These are phyloP conservation scores for Spatholobus suberectus DNA, from an alignment of 306 rosid genomes.

Conservation along the genomic window DNA sequence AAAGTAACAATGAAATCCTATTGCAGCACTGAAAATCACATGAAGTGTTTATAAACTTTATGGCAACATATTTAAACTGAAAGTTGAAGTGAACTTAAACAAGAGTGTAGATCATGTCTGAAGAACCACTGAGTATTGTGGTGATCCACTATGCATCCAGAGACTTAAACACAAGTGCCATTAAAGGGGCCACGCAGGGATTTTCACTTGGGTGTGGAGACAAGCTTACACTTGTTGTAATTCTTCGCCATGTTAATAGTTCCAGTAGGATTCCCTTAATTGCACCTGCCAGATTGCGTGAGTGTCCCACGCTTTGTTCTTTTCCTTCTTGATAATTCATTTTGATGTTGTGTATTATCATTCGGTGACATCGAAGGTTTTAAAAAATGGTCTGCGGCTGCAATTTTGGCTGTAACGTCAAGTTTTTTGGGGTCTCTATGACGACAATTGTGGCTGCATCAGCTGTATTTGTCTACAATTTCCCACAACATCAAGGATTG, in stretches of 20 bases:
- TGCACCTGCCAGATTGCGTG: conserved; percentile 49
- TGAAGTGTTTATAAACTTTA: neutral
- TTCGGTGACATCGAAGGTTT: too few relatives aligned
- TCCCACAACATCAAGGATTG: neutral
- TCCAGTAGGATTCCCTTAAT: conserved; percentile 59
- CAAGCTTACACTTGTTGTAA: conserved; percentile 60
- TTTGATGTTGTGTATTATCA: neutral
- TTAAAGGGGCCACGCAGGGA: conserved; percentile 52
- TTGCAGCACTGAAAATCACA: conserved; percentile 6
- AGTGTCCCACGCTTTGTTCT: conserved; percentile 29
- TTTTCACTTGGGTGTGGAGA: conserved; percentile 63
- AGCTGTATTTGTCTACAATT: neutral
- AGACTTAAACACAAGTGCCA: conserved; percentile 51
- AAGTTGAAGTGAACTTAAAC: conserved; percentile 11
- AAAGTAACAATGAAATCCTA: neutral
- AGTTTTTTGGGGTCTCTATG: neutral
- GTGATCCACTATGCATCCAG: conserved; percentile 68
- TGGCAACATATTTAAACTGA: neutral
- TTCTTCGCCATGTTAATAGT: conserved; percentile 62
- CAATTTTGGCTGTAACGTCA: neutral
- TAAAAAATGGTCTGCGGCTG: neutral
- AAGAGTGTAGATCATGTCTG: conserved; percentile 21
- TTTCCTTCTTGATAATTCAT: neutral
- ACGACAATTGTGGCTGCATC: neutral
- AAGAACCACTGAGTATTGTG: conserved; percentile 52